Conservation (phyloP, 208 protist species). For the Leishmania guyanensis region DNA sequence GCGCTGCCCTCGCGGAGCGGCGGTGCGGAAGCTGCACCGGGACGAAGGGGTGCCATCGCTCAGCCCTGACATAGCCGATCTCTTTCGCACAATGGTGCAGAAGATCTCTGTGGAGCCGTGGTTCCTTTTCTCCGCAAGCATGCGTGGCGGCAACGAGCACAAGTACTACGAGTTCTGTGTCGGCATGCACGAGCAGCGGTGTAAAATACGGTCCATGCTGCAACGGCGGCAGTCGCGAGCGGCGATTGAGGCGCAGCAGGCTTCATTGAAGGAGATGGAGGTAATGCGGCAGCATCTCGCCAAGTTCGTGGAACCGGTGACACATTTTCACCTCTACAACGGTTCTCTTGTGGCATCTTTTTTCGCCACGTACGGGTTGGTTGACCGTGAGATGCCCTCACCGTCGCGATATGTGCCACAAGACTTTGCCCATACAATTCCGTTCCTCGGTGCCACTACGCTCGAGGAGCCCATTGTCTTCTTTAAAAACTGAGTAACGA, state of each 20-base stretch:
- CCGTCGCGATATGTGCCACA: constrained; percentile 84
- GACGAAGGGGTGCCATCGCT: constrained; percentile 35
- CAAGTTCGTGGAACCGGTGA: constrained; percentile 35
- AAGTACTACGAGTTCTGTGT: constrained; percentile 81
- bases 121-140: constrained; percentile 86
- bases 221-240: constrained; percentile 37
- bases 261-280: constrained; percentile 72
- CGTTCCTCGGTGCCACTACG: constrained; percentile 63
- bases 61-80: constrained; percentile 40
- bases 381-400: constrained; percentile 66
- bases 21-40: constrained; percentile 58
- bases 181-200: constrained; percentile 67
- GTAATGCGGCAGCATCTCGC: constrained; percentile 69
- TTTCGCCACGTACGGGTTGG: constrained; percentile 71
- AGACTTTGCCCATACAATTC: constrained; percentile 85
- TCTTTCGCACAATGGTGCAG: constrained; percentile 62
- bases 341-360: constrained; percentile 84
- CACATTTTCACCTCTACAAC: constrained; percentile 74
- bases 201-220: constrained; percentile 64
- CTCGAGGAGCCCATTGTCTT: constrained; percentile 85
- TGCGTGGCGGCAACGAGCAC: constrained; percentile 61
- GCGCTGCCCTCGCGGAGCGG: constrained; percentile 69
- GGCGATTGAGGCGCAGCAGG: constrained; percentile 60
- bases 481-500: constrained; percentile 60
- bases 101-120: constrained; percentile 70